Evolutionary conservation across 352 stramenopile genomes (phyloP).

Genomic region (Phytophthora tentaculata): DNA sequence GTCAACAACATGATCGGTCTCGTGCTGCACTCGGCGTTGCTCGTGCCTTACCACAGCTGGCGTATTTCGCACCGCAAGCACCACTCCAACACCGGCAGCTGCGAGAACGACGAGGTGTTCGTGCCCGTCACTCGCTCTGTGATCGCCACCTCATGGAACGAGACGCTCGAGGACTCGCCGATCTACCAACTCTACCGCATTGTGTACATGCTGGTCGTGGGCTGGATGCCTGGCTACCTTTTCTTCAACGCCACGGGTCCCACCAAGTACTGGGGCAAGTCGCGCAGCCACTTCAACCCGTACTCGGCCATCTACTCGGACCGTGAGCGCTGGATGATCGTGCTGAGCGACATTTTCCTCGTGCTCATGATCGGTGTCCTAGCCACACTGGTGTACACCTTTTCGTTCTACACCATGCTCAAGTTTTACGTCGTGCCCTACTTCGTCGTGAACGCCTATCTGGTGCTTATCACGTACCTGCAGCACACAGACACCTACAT

Average conservation of each 20-base stretch:
- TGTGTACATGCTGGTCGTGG: slow-evolving; percentile 93
- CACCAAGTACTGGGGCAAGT: slow-evolving; percentile 87
- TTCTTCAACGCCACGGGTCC: slow-evolving; percentile 95
- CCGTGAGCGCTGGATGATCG: slow-evolving; percentile 94
- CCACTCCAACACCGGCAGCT: slow-evolving; percentile 95
- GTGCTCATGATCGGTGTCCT: slow-evolving; percentile 72
- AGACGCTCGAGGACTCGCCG: slow-evolving; percentile 93
- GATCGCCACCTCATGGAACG: slow-evolving; percentile 54
- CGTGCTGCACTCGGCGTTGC: slow-evolving; percentile 95
- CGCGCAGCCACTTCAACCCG: slow-evolving; percentile 96
- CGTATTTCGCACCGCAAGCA: slow-evolving; percentile 96
- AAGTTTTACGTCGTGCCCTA: slow-evolving; percentile 97
- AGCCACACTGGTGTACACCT: slow-evolving; percentile 59
- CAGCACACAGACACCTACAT: slow-evolving; percentile 98
- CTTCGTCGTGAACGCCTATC: slow-evolving; percentile 95
- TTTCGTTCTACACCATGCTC: slow-evolving; percentile 84
- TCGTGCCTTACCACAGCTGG: slow-evolving; percentile 99
- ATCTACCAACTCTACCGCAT: slow-evolving; percentile 96
- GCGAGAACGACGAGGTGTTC: slow-evolving; percentile 98
- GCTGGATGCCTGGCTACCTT: slow-evolving; percentile 98
- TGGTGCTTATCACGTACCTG: slow-evolving; percentile 98
- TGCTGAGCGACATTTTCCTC: slow-evolving; percentile 92
- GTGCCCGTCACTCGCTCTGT: slow-evolving; percentile 89
- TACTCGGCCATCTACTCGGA: slow-evolving; percentile 94
- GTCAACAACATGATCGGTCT: slow-evolving; percentile 97